Evolutionary conservation across 208 protist genomes (phyloP), one percentile per base, ranked within the genome.

Genomic region (Herpetomonas samuelpessoai): DNA sequence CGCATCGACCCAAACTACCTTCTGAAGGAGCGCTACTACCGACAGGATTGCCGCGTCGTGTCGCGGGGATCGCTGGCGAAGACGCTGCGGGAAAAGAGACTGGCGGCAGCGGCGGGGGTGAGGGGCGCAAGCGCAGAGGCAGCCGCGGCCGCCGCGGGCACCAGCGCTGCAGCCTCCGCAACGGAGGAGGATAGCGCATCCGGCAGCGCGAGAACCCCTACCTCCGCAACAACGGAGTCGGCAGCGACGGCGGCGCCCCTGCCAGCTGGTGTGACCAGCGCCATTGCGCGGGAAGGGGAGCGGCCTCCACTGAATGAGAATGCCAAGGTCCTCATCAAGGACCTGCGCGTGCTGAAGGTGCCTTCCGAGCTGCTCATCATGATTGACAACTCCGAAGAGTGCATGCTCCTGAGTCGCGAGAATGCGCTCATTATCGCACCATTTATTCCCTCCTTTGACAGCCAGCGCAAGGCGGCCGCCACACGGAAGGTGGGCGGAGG

Each of bases 361-460:
- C 88, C 88, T 45, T 76, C 79, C 21, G 85, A 92, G 69, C 58
- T 92, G 57, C 70, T 90, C 50, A 78, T 95, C 49, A 88, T 92
- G 85, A 79, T 95, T 28, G 88, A 95, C 67, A 95, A 95, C 65
- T 76, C 64, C 2, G 83, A 92, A 57, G 82, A 92, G 64, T 91
- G 80, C 67, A 82, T 77, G 38, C 60, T 86, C 21, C 67, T 86
- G 7, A 92, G 92, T 53, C 71, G 85, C 19, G 83, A 92, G 22
- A 95, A 92, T 65, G 83, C 83, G 0, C 61, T 95, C 14, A 74
- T 95, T 41, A 72, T 95, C 24, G 64, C 84, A 10, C 83, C 88
- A 1, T 95, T 79, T 68, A 83, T 90, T 46, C 88, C 88, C 0
- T 77, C 84, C 12, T 27, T 68, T 18, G 58, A 68, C 53, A 47